These are phyloP conservation scores for Houttuynia cordata DNA, from an alignment of 164 flowering plant genomes.

Conservation along the genomic window DNA sequence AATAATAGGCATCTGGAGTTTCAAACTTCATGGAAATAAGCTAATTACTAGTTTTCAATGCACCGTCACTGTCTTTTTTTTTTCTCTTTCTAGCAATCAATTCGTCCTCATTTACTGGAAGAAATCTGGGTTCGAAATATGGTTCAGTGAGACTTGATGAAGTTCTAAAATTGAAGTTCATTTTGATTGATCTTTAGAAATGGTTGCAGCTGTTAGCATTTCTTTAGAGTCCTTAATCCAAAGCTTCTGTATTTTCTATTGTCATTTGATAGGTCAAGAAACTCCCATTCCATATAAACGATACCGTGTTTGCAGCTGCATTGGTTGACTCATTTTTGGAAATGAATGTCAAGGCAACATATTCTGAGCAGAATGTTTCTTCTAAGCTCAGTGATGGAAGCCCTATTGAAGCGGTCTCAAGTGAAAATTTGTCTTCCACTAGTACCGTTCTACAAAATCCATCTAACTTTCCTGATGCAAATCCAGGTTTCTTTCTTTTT, in stretches of 20 bases:
- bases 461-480: constrained; percentile 66
- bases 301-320: constrained; percentile 58
- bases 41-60: too few relatives aligned
- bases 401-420: constrained; percentile 13
- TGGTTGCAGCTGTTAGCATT: neutral
- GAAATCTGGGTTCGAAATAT: too few relatives aligned
- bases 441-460: constrained; percentile 24
- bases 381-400: constrained; percentile 18
- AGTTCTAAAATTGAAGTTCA: too few relatives aligned
- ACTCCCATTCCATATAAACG: constrained; percentile 74
- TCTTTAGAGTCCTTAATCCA: neutral
- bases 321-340: constrained; percentile 69
- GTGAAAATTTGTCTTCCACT: constrained; percentile 8
- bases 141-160: too few relatives aligned
- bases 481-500: constrained; percentile 40
- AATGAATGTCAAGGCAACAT: constrained; percentile 23
- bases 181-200: too few relatives aligned
- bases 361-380: constrained; percentile 7
- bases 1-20: too few relatives aligned
- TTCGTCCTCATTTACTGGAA: too few relatives aligned
- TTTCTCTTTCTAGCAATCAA: too few relatives aligned
- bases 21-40: too few relatives aligned
- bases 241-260: neutral
- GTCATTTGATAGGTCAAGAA: constrained; percentile 39
- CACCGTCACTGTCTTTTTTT: too few relatives aligned